Evolutionary conservation across 2,329 filamentous ascomycete species (phyloP).

Genomic region (Phyllosticta paracitricarpa): DNA sequence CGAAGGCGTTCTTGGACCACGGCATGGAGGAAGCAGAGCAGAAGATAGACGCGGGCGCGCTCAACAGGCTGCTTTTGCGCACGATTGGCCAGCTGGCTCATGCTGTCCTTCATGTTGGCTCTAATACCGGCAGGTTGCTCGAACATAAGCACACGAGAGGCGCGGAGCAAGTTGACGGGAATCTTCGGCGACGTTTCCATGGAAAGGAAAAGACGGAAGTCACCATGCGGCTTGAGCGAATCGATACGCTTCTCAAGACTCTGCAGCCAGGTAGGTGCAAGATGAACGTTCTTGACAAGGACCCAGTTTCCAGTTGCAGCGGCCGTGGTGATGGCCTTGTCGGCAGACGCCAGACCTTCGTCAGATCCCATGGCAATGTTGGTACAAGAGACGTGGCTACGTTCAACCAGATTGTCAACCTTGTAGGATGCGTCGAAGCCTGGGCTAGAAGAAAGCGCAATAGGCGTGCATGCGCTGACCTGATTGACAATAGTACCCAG

Average conservation of each 20-base stretch:
- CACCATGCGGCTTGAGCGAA: constrained; percentile 81
- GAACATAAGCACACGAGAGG: constrained; percentile 91
- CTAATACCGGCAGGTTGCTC: constrained; percentile 94
- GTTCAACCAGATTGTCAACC: constrained; percentile 87
- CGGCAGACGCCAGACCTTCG: constrained; percentile 81
- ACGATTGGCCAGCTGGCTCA: constrained; percentile 69
- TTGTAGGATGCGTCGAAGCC: constrained; percentile 99
- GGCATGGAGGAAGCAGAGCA: constrained; percentile 90
- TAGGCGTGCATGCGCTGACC: constrained; percentile 73
- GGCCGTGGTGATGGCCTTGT: constrained; percentile 89
- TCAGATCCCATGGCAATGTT: constrained; percentile 99
- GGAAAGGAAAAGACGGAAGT: constrained; percentile 91
- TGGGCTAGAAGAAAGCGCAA: constrained; percentile 86
- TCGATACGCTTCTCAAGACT: constrained; percentile 96
- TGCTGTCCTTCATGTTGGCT: constrained; percentile 97
- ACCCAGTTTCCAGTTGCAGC: constrained; percentile 93
- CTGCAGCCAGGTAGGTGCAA: constrained; percentile 92
- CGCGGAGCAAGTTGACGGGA: constrained; percentile 86
- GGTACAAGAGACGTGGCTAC: constrained; percentile 70
- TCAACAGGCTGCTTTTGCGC: constrained; percentile 79
- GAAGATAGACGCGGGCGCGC: constrained; percentile 76
- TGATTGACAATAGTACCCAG: constrained; percentile 75
- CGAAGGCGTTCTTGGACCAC: constrained; percentile 90
- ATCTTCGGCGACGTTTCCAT: constrained; percentile 98
- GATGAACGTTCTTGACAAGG: constrained; percentile 95